Evolutionary conservation across 768 basidiomycete species (phyloP).

Genomic region (Rhodosporidiobolus odoratus): DNA sequence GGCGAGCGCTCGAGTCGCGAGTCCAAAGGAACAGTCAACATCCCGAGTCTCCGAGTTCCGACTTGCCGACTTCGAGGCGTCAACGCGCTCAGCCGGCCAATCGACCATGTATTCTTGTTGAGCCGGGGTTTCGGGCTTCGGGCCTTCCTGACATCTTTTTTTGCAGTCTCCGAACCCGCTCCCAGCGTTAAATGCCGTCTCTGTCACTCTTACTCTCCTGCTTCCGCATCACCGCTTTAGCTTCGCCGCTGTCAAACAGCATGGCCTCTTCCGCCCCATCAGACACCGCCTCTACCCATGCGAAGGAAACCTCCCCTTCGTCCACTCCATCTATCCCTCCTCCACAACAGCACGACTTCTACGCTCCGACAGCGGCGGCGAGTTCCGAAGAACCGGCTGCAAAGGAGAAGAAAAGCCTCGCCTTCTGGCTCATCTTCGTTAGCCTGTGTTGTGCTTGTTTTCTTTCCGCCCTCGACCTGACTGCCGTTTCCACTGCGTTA

Average conservation of each 20-base stretch:
- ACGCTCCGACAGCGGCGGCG: not conserved
- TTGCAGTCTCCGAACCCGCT: too few species aligned
- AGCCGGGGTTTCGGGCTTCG: not conserved
- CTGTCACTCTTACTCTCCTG: not conserved
- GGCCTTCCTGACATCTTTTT: not conserved
- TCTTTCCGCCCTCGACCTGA: conserved; percentile 18
- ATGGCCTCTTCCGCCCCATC: not conserved
- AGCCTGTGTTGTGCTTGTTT: not conserved
- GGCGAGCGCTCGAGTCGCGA: too few species aligned
- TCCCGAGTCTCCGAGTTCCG: too few species aligned
- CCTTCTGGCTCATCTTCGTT: conserved; percentile 6
- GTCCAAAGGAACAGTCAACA: too few species aligned
- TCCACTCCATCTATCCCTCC: not conserved
- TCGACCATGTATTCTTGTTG: not conserved
- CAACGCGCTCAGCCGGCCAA: not conserved
- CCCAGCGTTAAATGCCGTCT: not conserved
- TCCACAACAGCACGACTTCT: not conserved
- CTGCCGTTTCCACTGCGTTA: conserved; percentile 43
- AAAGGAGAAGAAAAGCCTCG: not conserved
- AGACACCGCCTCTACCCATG: not conserved
- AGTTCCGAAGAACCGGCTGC: not conserved
- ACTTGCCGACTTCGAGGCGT: too few species aligned
- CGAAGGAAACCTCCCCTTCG: not conserved
- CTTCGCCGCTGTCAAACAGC: not conserved
- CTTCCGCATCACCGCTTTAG: not conserved